phyloP scores from a whole-genome alignment of 2,329 filamentous ascomycete genomes.

The Aspergillus brasiliensis region DNA sequence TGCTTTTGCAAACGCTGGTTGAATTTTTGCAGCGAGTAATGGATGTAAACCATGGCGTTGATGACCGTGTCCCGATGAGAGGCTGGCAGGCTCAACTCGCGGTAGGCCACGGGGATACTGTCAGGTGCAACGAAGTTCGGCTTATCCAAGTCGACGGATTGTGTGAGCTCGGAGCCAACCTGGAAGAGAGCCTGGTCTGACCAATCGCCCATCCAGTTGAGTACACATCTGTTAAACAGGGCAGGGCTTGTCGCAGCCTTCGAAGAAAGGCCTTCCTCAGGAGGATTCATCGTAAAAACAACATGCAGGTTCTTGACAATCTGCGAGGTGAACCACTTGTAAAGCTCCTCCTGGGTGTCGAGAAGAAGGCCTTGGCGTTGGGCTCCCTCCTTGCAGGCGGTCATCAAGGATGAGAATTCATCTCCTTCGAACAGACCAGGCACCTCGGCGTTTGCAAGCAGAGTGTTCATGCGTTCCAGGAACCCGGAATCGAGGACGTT shows the following conservation, averaged over 20 bases:
- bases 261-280: constrained; percentile 88
- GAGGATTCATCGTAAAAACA: constrained; percentile 99
- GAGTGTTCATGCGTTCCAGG: constrained; percentile 97
- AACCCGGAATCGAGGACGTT: constrained; percentile 99
- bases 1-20: constrained; percentile 87
- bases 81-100: constrained; percentile 78
- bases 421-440: constrained; percentile 99
- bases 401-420: constrained; percentile 97
- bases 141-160: constrained; percentile 92
- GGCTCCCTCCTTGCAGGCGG: constrained; percentile 96
- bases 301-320: constrained; percentile 99
- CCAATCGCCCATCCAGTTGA: constrained; percentile 99
- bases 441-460: constrained; percentile 98
- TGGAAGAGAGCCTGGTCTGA: constrained; percentile 99
- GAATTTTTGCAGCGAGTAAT: constrained; percentile 89
- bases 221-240: constrained; percentile 97
- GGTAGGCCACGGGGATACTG: constrained; percentile 89
- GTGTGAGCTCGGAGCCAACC: constrained; percentile 91
- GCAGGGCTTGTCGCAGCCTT: constrained; percentile 98
- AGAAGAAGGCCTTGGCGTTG: constrained; percentile 92
- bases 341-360: constrained; percentile 98
- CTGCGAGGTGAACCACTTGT: constrained; percentile 99
- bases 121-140: constrained; percentile 83
- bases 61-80: constrained; percentile 89
- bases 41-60: constrained; percentile 98